phyloP scores from a whole-genome alignment of 1,284 basidiomycete genomes.

The Naganishia sp. region DNA sequence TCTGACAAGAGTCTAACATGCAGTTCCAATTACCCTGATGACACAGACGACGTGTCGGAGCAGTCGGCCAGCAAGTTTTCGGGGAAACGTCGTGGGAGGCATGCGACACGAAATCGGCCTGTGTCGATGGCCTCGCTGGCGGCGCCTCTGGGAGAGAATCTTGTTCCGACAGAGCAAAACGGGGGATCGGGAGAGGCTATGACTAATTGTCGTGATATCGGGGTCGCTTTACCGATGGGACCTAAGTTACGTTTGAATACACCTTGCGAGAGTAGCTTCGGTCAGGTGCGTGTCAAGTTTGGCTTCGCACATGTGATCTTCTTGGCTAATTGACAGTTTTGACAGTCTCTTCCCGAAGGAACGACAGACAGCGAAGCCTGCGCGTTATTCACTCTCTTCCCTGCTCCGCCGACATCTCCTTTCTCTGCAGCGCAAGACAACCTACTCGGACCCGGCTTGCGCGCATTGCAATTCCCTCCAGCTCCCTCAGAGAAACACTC shows the following conservation, averaged over 20 bases:
- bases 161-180: neutral
- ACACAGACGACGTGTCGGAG: conserved; percentile 19
- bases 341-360: conserved; percentile 13
- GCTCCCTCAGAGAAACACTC: conserved; percentile 22
- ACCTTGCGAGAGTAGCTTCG: conserved; percentile 18
- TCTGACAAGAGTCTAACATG: conserved; percentile 19
- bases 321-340: no score
- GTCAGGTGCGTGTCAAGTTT: neutral
- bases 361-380: conserved; percentile 10
- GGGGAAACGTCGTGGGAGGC: conserved; percentile 14
- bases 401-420: neutral
- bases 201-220: neutral
- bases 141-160: conserved; percentile 13
- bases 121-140: conserved; percentile 21
- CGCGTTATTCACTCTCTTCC: conserved; percentile 7
- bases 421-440: neutral
- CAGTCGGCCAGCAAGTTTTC: conserved; percentile 2
- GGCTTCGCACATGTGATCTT: neutral
- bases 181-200: neutral
- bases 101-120: conserved; percentile 12
- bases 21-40: conserved; percentile 16
- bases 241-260: neutral
- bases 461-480: neutral
- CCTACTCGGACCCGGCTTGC: neutral
- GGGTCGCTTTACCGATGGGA: neutral